Evolutionary conservation across 495 filamentous ascomycete genomes (phyloP), one percentile per base, ranked within the genome.

Genomic region (Parachaetomium inaequale): DNA sequence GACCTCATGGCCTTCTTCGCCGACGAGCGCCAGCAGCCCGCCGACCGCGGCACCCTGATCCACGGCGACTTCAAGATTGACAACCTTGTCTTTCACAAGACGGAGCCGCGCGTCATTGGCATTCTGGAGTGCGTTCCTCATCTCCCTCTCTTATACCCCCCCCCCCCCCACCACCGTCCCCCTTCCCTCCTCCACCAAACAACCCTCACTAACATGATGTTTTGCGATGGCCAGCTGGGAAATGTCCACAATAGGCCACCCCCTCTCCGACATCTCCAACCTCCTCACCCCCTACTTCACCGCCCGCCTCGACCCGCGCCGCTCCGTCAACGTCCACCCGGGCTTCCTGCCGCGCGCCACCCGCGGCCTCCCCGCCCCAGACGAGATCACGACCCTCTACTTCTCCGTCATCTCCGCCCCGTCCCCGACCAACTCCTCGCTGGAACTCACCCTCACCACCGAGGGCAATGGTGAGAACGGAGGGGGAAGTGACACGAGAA

Each of bases 31-130:
- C 81, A 77, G 32, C 91, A 95, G 70, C 93, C 94, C 2, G 80
- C 79, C 32, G 93, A 97, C 68, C 79, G 89, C 45, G 86, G 84
- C 25, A 87, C 86, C 2, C 79, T 96, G 23, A 86, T 98, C 28
- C 94, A 98, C 68, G 94, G 94, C 28, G 94, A 98, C 68, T 98
- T 93, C 78, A 98, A 98, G 77, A 93, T 98, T 69, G 94, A 98
- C 73, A 98, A 98, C 68, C 76, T 98, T 61, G 88, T 98, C 47
- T 98, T 93, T 72, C 91, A 96, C 75, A 86, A 88, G 75, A 92
- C 86, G 0, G 91, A 95, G 74, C 85, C 94, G 14, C 74, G 86
- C 50, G 93, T 98, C 12, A 93, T 97, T 75, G 94, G 93, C 7
- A 91, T 98, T 52, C 76, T 98, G 7, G 94, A 98, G 82, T 88